Evolutionary conservation across 345 rosid genomes (phyloP).

Genomic region (Gynandropsis gynandra): DNA sequence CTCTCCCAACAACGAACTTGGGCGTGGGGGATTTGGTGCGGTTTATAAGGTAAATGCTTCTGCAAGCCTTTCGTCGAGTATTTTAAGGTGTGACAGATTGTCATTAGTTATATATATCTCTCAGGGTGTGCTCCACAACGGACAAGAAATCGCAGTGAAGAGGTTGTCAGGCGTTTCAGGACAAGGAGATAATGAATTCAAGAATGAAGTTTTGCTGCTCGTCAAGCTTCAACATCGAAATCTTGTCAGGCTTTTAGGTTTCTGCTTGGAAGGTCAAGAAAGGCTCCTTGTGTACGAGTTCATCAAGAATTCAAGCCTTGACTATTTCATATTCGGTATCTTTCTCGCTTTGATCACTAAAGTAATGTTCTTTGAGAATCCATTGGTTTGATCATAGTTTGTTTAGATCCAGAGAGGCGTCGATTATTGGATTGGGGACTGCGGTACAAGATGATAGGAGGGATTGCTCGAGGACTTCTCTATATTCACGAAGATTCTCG

Average conservation of each 20-base stretch:
- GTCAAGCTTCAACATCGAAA: constrained; percentile 51
- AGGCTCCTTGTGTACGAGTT: constrained; percentile 41
- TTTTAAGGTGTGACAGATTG: background rate
- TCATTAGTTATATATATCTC: background rate
- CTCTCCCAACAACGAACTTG: constrained; percentile 37
- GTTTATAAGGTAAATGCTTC: constrained; percentile 39
- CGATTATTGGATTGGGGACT: background rate
- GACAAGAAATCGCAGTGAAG: constrained; percentile 42
- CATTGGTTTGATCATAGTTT: background rate
- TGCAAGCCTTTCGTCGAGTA: background rate
- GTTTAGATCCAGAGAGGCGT: background rate
- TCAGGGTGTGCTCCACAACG: constrained; percentile 34
- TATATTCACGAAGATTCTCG: background rate
- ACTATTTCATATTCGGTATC: constrained; percentile 33
- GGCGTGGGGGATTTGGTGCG: constrained; percentile 56
- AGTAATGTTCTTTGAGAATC: background rate
- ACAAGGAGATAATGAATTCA: constrained; percentile 45
- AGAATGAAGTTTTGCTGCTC: constrained; percentile 37
- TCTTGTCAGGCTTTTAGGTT: constrained; percentile 36
- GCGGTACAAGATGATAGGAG: background rate
- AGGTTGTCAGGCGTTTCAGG: constrained; percentile 31
- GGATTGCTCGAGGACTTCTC: background rate
- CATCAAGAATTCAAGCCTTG: constrained; percentile 39
- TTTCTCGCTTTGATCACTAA: background rate
- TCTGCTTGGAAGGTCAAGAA: constrained; percentile 35